phyloP scores from a whole-genome alignment of 129 eudicot genomes.

The Erigeron canadensis region DNA sequence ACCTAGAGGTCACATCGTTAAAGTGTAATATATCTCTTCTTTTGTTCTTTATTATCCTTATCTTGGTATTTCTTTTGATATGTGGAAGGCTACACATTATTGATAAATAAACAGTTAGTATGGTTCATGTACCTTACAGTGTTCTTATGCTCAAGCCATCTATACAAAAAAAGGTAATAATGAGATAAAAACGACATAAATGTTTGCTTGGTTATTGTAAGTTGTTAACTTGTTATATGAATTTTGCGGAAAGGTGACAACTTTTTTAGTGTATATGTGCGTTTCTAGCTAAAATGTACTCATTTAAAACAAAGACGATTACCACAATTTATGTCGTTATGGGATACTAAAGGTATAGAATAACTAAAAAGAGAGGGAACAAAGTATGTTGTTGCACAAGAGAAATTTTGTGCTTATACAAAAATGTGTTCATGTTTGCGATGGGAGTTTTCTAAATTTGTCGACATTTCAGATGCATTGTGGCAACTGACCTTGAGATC shows the following conservation, averaged over 20 bases:
- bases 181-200: neutral
- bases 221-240: constrained; percentile 14
- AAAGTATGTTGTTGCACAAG: constrained; percentile 3
- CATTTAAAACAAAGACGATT: neutral
- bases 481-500: constrained; percentile 85
- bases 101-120: neutral
- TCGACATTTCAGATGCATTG: constrained; percentile 59
- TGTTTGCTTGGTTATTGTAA: neutral
- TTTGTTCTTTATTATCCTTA: neutral
- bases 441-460: neutral
- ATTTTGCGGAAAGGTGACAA: neutral
- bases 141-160: neutral
- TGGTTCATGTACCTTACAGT: constrained; percentile 1
- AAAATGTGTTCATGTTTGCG: neutral
- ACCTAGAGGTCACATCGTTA: constrained; percentile 2
- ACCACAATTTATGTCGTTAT: neutral
- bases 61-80: constrained; percentile 13
- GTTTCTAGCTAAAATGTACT: neutral
- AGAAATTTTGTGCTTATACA: neutral
- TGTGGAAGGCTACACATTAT: constrained; percentile 17
- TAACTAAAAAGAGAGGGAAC: neutral
- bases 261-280: neutral
- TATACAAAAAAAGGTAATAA: neutral
- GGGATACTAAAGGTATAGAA: neutral
- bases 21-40: neutral